Base-by-base conservation (phyloP, 805 yeast genomes). In the Saturnispora mendoncae region DNA sequence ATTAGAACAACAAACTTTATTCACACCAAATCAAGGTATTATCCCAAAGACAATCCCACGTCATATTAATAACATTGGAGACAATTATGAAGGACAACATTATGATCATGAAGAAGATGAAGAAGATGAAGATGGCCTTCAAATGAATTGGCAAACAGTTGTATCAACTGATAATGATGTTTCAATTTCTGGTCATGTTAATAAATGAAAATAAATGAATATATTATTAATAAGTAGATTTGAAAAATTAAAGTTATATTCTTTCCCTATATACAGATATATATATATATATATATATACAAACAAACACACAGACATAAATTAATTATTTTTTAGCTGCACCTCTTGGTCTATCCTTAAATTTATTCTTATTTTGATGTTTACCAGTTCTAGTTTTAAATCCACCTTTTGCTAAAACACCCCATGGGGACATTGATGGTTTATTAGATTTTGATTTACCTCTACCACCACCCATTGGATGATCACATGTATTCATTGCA, bases 381-480 rank as follows among this genome's bases (percentile, higher is more conserved):
- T 84, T 86, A 58, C 94, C 94, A 53, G 81, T 78, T 67, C 98
- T 80, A 13, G 97, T 92, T 76, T 86, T 88, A 69, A 78, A 88
- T 43, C 85, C 82, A 62, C 92, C 94, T 73, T 90, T 90, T 32
- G 90, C 81, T 56, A 83, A 64, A 46, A 80, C 80, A 56, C 98
- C 98, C 96, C 97, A 90, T 61, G 94, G 94, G 42, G 95, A 84
- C 70, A 83, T 85, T 15, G 97, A 84, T 45, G 83, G 73, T 68
- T 86, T 90, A 66, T 90, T 88, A 49, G 95, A 85, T 78, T 92
- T 92, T 46, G 95, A 84, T 65, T 92, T 92, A 76, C 98, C 98
- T 74, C 98, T 80, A 68, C 98, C 98, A 80, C 98, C 98, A 72
- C 98, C 98, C 57, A 86, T 88, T 50, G 98, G 98, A 69, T 92